Conservation (phyloP, 2,329 filamentous ascomycete species). For the Aureobasidium subglaciale region DNA sequence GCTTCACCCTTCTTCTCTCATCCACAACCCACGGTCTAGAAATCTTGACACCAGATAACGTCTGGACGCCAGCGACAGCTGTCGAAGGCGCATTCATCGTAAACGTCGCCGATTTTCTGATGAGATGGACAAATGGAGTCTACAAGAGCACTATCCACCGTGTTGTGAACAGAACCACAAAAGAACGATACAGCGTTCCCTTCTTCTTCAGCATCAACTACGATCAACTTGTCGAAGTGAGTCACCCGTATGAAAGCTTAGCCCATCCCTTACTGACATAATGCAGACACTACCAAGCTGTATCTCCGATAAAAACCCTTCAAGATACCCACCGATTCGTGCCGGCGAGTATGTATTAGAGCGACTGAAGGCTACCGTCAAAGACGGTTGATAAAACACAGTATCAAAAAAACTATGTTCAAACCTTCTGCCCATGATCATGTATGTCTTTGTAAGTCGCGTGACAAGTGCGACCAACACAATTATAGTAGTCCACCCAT, state of each 20-base stretch:
- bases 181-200: constrained; percentile 49
- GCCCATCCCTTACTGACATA: background rate
- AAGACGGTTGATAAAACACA: background rate
- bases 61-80: constrained; percentile 39
- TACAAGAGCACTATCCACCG: constrained; percentile 51
- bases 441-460: too few relatives aligned
- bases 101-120: constrained; percentile 38
- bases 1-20: constrained; percentile 40
- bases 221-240: constrained; percentile 11
- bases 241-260: constrained; percentile 27
- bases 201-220: constrained; percentile 38
- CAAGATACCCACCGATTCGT: constrained; percentile 6
- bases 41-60: constrained; percentile 32
- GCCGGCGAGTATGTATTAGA: constrained; percentile 15
- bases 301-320: constrained; percentile 9
- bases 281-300: constrained; percentile 10
- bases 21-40: constrained; percentile 36
- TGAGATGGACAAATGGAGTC: constrained; percentile 41
- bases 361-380: constrained; percentile 11
- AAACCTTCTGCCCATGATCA: too few relatives aligned
- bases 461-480: too few relatives aligned
- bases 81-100: constrained; percentile 40
- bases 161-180: constrained; percentile 47
- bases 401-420: background rate
- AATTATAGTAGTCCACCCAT: too few relatives aligned